phyloP scores from a whole-genome alignment of 805 yeast genomes.

The Hanseniaspora thailandica region DNA sequence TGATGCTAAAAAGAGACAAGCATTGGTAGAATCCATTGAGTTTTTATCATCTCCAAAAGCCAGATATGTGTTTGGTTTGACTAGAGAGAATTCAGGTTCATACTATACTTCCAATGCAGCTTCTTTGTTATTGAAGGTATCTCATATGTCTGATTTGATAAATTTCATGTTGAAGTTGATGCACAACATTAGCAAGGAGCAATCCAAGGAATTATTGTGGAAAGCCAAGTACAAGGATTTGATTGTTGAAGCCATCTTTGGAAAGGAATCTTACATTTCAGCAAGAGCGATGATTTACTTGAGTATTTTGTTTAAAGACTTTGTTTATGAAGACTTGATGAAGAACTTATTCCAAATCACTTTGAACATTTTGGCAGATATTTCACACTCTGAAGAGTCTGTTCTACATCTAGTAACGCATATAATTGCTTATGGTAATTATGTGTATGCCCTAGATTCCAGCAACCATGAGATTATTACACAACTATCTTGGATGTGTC shows the following conservation, averaged over 20 bases:
- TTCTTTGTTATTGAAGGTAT: conserved; percentile 32
- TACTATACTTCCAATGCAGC: conserved; percentile 28
- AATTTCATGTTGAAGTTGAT: conserved; percentile 39
- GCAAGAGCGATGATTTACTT: conserved; percentile 56
- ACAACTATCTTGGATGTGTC: conserved; percentile 32
- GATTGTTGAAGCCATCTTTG: conserved; percentile 51
- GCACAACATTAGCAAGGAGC: conserved; percentile 38
- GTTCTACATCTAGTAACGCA: conserved; percentile 29
- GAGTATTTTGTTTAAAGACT: conserved; percentile 55
- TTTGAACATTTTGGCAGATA: conserved; percentile 29
- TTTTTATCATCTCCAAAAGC: conserved; percentile 47
- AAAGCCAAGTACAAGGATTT: conserved; percentile 53
- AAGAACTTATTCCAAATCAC: conserved; percentile 24
- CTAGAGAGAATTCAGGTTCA: conserved; percentile 38
- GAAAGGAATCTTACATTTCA: conserved; percentile 46
- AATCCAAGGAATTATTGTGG: conserved; percentile 43
- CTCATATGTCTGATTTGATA: conserved; percentile 47
- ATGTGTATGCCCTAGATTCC: conserved; percentile 31
- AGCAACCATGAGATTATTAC: conserved; percentile 23
- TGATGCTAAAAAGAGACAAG: conserved; percentile 30
- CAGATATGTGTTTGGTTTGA: conserved; percentile 57
- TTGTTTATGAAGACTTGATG: conserved; percentile 47
- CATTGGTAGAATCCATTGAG: conserved; percentile 36
- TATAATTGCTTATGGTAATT: conserved; percentile 32
- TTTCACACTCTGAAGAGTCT: conserved; percentile 26